Evolutionary conservation across 2,329 filamentous ascomycete genomes (phyloP), one percentile per base, ranked within the genome.

Genomic region (Mollisia scopiformis): DNA sequence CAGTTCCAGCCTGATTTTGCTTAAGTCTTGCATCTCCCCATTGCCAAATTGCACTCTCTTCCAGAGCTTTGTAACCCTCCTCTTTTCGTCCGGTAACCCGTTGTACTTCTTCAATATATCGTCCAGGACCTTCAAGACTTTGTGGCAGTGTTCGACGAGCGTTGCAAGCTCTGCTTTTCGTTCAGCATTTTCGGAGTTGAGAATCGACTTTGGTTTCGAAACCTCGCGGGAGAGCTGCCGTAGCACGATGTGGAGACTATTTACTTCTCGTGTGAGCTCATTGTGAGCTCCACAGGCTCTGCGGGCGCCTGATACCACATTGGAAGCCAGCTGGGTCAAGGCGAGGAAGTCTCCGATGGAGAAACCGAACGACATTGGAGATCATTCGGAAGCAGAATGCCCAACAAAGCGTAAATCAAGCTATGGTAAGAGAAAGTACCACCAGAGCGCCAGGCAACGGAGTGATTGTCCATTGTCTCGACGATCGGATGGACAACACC

Each of bases 181-280:
- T 16, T 56, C 43, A n/a, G 62, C 57, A 10, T 56, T 57, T 14
- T 33, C 35, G 25, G 30, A 35, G 73, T 81, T 81, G 28, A 87
- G 75, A 10, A 81, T 74, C 10, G 84, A 86, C 65, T 81, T 80
- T 0, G 77, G 76, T 62, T 86, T 82, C 59, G 80, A 78, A 25
- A 79, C 79, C 71, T 87, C 85, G 58, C 79, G 74, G 50, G 81
- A 80, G 33, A 88, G 75, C 63, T 85, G 80, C 55, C 82, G 80
- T 3, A 87, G 75, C 5, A 80, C 79, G 14, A 78, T 77, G 65
- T 86, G 81, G 43, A 88, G 75, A 47, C 76, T 75, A 46, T 79
- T 80, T 41, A 86, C 77, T 19, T 79, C 78, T 11, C 73, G 69
- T 2, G 81, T 77, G 46, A 84, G 74, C 23, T 80, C 76, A 51